A percentile compares a stretch with the other conserved stretches of the same genome.
These are phyloP conservation scores for Dioscorea dumetorum DNA, from an alignment of 106 monocot species.

Conservation along the genomic window DNA sequence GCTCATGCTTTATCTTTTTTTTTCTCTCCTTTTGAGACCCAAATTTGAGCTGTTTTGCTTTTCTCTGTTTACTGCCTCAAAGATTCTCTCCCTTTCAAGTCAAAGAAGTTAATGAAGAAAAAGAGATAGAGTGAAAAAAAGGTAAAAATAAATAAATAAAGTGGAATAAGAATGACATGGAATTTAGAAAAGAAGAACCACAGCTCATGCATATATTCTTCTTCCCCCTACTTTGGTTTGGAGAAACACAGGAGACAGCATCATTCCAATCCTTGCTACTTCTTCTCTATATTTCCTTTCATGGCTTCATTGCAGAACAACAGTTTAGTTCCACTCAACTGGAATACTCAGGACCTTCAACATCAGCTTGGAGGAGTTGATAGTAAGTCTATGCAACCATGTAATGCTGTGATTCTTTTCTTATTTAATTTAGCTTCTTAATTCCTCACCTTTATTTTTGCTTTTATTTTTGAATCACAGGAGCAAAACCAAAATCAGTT, in stretches of 20 bases:
- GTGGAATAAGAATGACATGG: too few relatives aligned
- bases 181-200: too few relatives aligned
- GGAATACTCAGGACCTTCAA: conserved; percentile 59
- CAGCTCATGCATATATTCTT: conserved; percentile 33
- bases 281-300: too few relatives aligned
- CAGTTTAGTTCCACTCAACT: conserved; percentile 27
- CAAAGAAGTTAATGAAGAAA: conserved; percentile 34
- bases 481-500: conserved; percentile 70
- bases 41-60: conserved; percentile 28
- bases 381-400: conserved; percentile 30
- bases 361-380: conserved; percentile 61
- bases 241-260: background rate
- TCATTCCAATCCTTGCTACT: too few relatives aligned
- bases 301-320: conserved; percentile 9
- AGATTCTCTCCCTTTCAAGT: conserved; percentile 46
- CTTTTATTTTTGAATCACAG: conserved; percentile 13
- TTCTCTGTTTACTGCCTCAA: conserved; percentile 24
- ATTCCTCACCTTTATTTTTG: background rate
- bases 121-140: background rate
- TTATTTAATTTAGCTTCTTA: too few relatives aligned
- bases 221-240: conserved; percentile 13
- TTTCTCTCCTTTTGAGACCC: conserved; percentile 29
- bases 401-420: too few relatives aligned
- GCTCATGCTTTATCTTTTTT: conserved; percentile 12
- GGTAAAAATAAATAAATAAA: background rate